Evolutionary conservation across 352 stramenopile species (phyloP).

Genomic region (Phytophthora europaea): DNA sequence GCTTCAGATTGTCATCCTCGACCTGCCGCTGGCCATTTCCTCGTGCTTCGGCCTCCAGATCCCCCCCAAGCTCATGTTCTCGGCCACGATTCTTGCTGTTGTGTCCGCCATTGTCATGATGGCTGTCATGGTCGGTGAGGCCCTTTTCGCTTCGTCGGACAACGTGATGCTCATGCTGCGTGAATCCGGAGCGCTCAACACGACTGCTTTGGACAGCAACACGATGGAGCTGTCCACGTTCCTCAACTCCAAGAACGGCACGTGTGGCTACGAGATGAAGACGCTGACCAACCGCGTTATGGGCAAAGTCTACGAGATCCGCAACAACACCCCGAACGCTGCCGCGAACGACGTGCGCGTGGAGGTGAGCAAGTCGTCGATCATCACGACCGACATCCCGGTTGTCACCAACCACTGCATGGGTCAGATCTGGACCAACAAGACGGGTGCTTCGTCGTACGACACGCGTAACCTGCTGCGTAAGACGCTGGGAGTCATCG

Average conservation of each 20-base stretch:
- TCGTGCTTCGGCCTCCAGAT: constrained; percentile 25
- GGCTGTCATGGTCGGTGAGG: constrained; percentile 36
- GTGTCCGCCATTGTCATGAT: constrained; percentile 42
- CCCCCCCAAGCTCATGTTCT: constrained; percentile 33
- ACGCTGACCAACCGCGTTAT: constrained; percentile 45
- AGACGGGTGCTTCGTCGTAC: constrained; percentile 24
- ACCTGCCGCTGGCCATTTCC: constrained; percentile 32
- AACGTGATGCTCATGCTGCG: constrained; percentile 43
- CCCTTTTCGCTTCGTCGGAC: constrained; percentile 24
- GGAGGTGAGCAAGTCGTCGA: constrained; percentile 29
- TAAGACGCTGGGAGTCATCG: constrained; percentile 42
- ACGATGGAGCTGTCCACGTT: constrained; percentile 25
- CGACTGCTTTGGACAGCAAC: background rate
- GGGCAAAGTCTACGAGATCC: constrained; percentile 42
- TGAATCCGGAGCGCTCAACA: constrained; percentile 33
- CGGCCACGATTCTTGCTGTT: constrained; percentile 18
- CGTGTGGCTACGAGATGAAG: constrained; percentile 39
- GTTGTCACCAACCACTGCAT: constrained; percentile 44
- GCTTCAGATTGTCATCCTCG: constrained; percentile 36
- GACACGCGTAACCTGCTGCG: constrained; percentile 33
- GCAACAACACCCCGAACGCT: constrained; percentile 30
- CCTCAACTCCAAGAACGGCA: constrained; percentile 36
- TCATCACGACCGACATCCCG: constrained; percentile 34
- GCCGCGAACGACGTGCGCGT: constrained; percentile 33
- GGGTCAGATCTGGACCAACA: constrained; percentile 42